phyloP scores from a whole-genome alignment of 805 yeast species.

The Debaryomyces maramus region DNA sequence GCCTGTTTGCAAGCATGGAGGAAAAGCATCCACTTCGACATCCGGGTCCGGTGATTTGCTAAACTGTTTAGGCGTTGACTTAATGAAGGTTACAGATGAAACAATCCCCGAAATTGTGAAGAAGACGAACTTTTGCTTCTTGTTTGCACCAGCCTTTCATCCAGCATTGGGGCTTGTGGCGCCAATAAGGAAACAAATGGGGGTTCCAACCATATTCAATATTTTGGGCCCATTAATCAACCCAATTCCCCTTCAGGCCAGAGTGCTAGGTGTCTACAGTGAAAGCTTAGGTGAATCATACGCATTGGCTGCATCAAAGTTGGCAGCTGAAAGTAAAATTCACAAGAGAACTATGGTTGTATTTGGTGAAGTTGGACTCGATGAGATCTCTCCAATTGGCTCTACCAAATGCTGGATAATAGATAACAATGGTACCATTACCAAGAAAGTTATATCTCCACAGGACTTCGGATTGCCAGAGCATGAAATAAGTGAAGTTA shows the following conservation, averaged over 20 bases:
- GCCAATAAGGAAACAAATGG: constrained; percentile 69
- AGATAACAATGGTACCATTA: constrained; percentile 41
- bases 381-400: constrained; percentile 92
- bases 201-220: constrained; percentile 92
- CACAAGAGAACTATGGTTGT: constrained; percentile 75
- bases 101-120: constrained; percentile 61
- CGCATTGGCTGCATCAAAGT: constrained; percentile 72
- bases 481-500: constrained; percentile 66
- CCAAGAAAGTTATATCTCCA: constrained; percentile 56
- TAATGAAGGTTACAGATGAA: constrained; percentile 60
- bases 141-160: constrained; percentile 94
- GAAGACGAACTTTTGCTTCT: constrained; percentile 57
- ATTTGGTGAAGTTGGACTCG: constrained; percentile 89
- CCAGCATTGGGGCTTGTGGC: constrained; percentile 87
- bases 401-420: constrained; percentile 78
- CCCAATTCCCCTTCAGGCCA: constrained; percentile 78
- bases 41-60: constrained; percentile 95
- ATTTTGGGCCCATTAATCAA: constrained; percentile 91
- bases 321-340: constrained; percentile 51
- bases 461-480: constrained; percentile 77
- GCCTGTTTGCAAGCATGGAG: constrained; percentile 91
- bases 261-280: constrained; percentile 88
- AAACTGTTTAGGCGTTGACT: constrained; percentile 77
- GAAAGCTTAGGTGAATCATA: constrained; percentile 77
- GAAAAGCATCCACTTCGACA: constrained; percentile 89